These are phyloP conservation scores for Xylaria arbuscula DNA, from an alignment of 2,329 filamentous ascomycete species.

Conservation along the genomic window DNA sequence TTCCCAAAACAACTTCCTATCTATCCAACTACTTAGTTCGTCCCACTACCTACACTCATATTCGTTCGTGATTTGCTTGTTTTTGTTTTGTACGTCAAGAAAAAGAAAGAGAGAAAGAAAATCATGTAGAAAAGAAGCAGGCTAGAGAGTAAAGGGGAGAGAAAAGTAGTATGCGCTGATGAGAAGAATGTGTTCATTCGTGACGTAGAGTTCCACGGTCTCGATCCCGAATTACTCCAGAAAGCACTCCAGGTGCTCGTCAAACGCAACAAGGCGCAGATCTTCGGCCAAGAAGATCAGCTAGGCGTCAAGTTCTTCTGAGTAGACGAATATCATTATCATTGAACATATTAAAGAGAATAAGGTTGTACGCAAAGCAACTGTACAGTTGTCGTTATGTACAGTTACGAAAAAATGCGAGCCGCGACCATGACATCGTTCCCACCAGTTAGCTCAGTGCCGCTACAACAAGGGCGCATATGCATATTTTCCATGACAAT, in stretches of 20 bases:
- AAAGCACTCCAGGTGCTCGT: slow-evolving; percentile 84
- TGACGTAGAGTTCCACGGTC: slow-evolving; percentile 79
- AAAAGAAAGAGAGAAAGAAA: too few relatives aligned
- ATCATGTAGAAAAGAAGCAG: too few relatives aligned
- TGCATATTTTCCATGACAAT: slow-evolving; percentile 15
- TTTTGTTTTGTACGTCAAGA: neutral
- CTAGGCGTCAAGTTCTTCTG: slow-evolving; percentile 97
- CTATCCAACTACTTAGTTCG: neutral
- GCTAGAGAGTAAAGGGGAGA: neutral
- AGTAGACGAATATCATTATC: slow-evolving; percentile 47
- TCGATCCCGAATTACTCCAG: slow-evolving; percentile 83
- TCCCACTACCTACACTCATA: neutral
- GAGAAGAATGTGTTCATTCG: neutral
- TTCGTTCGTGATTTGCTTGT: neutral
- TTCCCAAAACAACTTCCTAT: too few relatives aligned
- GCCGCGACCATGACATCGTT: slow-evolving; percentile 29
- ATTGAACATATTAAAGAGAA: slow-evolving; percentile 27
- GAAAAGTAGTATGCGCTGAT: slow-evolving; percentile 19
- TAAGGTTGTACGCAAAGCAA: slow-evolving; percentile 27
- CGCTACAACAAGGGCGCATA: slow-evolving; percentile 4
- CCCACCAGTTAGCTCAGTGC: slow-evolving; percentile 17
- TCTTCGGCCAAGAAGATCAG: slow-evolving; percentile 90
- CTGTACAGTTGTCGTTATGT: slow-evolving; percentile 29
- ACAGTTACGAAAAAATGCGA: slow-evolving; percentile 27
- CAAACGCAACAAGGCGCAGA: slow-evolving; percentile 90